Percentiles rank a stretch among this genome's conserved stretches.
Evolutionary conservation across 306 rosid species (phyloP).

Genomic region (Quercus alba): DNA sequence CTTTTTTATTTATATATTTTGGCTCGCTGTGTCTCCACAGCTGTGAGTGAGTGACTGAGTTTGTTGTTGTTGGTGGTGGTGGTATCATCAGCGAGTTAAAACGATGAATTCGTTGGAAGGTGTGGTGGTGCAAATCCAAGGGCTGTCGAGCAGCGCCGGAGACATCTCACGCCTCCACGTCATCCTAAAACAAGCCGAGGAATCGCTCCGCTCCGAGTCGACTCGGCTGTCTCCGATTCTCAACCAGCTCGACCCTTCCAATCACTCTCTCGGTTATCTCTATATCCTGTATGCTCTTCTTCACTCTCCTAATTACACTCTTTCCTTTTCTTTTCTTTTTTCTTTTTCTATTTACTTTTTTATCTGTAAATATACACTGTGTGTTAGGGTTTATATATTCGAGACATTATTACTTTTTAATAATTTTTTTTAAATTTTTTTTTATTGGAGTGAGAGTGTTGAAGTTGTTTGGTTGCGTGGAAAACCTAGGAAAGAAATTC

Average conservation of each 20-base stretch:
- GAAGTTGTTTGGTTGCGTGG: background rate
- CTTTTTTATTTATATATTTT: no score
- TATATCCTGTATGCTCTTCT: slow-evolving; percentile 52
- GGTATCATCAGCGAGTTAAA: background rate
- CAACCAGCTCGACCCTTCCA: slow-evolving; percentile 60
- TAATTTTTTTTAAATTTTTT: no score
- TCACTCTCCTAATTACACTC: background rate
- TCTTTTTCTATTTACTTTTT: background rate
- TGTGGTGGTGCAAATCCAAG: slow-evolving; percentile 60
- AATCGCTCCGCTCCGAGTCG: slow-evolving; percentile 53
- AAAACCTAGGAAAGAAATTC: background rate
- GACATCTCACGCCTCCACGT: slow-evolving; percentile 62
- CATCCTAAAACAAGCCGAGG: slow-evolving; percentile 62
- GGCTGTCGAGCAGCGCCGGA: slow-evolving; percentile 51
- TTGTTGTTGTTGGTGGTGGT: background rate
- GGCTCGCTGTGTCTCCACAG: background rate
- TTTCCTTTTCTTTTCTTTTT: background rate
- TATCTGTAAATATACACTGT: slow-evolving; percentile 9
- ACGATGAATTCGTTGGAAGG: slow-evolving; percentile 41
- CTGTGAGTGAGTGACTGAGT: background rate
- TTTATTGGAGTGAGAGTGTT: no score
- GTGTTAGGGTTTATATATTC: background rate
- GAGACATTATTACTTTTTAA: background rate
- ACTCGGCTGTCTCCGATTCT: slow-evolving; percentile 51
- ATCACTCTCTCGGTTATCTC: slow-evolving; percentile 74